Conservation (phyloP, 768 basidiomycete species). For the Bullera alba region DNA sequence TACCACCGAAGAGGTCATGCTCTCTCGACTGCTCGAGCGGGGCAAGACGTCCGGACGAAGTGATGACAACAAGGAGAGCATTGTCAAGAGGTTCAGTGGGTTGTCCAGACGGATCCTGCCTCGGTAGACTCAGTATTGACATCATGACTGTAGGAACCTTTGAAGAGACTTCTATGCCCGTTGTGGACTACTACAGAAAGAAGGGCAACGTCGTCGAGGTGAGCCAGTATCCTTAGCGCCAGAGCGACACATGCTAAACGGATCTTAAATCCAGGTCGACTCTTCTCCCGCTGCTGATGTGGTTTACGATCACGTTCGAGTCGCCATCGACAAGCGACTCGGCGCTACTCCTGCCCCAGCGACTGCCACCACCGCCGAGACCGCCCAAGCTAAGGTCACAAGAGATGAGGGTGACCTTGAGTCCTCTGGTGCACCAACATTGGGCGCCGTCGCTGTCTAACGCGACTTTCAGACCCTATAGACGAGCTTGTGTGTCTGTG, state of each 20-base stretch:
- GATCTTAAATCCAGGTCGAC: constrained; percentile 41
- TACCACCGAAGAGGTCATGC: constrained; percentile 82
- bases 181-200: constrained; percentile 71
- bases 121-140: neutral
- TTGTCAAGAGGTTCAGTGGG: constrained; percentile 92
- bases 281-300: constrained; percentile 57
- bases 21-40: constrained; percentile 73
- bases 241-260: neutral
- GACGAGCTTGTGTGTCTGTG: no score
- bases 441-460: no score
- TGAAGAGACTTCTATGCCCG: constrained; percentile 81
- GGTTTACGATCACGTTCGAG: constrained; percentile 60
- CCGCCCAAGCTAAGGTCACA: no score
- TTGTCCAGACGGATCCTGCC: no score
- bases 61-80: constrained; percentile 90
- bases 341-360: constrained; percentile 1
- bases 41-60: constrained; percentile 90
- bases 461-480: no score
- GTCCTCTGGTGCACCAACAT: no score
- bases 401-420: no score
- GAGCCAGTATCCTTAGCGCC: constrained; percentile 22
- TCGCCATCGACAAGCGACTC: constrained; percentile 55
- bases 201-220: constrained; percentile 73
- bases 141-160: constrained; percentile 73
- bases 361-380: neutral